Conservation (phyloP, 805 yeast genomes). For the Dipodascus geniculatus region DNA sequence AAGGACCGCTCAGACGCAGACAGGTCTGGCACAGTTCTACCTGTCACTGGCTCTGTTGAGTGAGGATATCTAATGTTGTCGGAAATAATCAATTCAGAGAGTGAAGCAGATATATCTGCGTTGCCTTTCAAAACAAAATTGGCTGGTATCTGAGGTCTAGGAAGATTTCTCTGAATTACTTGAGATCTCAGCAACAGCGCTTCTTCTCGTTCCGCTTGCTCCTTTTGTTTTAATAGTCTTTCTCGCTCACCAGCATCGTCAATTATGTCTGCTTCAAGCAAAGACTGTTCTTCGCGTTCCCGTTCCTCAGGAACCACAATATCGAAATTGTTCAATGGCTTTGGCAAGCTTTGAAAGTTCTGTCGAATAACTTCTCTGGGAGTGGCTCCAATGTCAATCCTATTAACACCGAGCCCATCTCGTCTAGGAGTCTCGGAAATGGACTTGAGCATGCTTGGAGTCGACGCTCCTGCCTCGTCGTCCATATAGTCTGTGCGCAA, state of each 20-base stretch:
- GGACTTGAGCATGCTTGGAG: neutral
- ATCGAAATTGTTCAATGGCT: conserved; percentile 30
- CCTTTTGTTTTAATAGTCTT: conserved; percentile 13
- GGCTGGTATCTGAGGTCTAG: conserved; percentile 15
- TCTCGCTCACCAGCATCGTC: conserved; percentile 24
- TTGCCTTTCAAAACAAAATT: too few relatives aligned
- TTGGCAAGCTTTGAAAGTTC: conserved; percentile 23
- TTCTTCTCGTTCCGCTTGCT: conserved; percentile 12
- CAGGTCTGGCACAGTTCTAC: conserved; percentile 12
- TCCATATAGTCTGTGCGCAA: conserved; percentile 5
- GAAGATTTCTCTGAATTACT: conserved; percentile 35
- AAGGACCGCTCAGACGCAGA: conserved; percentile 10
- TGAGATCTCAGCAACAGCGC: conserved; percentile 33
- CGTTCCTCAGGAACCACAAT: conserved; percentile 26
- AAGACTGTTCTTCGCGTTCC: conserved; percentile 6
- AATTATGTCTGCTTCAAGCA: conserved; percentile 4
- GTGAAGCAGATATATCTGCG: conserved; percentile 7
- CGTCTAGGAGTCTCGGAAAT: conserved; percentile 11
- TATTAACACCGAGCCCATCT: conserved; percentile 15
- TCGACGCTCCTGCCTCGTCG: neutral
- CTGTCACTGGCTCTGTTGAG: conserved; percentile 8
- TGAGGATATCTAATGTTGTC: conserved; percentile 19
- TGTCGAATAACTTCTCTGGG: conserved; percentile 12
- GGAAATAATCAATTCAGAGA: conserved; percentile 16
- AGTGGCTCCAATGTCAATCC: conserved; percentile 9